Percentiles rank a stretch among this genome's conserved stretches.
These are phyloP conservation scores for Stentor coeruleus DNA, from an alignment of 73 alveolate genomes.

Conservation along the genomic window DNA sequence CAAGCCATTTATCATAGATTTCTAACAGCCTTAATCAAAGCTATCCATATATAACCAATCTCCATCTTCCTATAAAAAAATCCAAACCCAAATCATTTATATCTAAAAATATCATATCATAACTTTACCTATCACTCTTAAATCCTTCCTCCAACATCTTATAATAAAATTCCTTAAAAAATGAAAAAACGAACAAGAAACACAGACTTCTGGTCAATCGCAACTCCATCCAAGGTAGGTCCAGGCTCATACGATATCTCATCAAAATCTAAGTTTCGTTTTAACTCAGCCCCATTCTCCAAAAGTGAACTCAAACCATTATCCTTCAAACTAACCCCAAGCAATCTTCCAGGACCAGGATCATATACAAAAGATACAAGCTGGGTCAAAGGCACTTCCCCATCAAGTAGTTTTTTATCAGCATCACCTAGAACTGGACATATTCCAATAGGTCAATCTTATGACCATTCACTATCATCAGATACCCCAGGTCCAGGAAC, in stretches of 20 bases:
- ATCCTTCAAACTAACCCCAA: not conserved
- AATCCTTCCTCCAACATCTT: too few relatives aligned
- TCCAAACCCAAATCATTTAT: too few relatives aligned
- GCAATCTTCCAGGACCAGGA: constrained; percentile 1
- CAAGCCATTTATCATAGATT: too few relatives aligned
- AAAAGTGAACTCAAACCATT: not conserved
- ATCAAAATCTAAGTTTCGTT: not conserved
- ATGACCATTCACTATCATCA: not conserved
- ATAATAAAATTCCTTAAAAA: too few relatives aligned
- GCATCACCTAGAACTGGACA: not conserved
- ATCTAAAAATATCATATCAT: too few relatives aligned
- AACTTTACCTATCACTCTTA: too few relatives aligned
- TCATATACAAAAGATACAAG: not conserved
- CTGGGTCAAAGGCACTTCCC: not conserved
- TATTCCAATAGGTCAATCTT: not conserved
- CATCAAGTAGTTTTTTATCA: not conserved
- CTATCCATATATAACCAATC: too few relatives aligned
- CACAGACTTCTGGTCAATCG: not conserved
- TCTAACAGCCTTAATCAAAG: too few relatives aligned
- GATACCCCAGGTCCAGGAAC: constrained; percentile 25
- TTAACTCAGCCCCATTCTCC: not conserved
- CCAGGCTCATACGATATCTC: constrained; percentile 6
- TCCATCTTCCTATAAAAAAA: too few relatives aligned
- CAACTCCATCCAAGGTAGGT: constrained; percentile 16
- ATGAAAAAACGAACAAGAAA: not conserved